These are phyloP conservation scores for Holtermannia corniformis DNA, from an alignment of 768 basidiomycete genomes.

Conservation along the genomic window DNA sequence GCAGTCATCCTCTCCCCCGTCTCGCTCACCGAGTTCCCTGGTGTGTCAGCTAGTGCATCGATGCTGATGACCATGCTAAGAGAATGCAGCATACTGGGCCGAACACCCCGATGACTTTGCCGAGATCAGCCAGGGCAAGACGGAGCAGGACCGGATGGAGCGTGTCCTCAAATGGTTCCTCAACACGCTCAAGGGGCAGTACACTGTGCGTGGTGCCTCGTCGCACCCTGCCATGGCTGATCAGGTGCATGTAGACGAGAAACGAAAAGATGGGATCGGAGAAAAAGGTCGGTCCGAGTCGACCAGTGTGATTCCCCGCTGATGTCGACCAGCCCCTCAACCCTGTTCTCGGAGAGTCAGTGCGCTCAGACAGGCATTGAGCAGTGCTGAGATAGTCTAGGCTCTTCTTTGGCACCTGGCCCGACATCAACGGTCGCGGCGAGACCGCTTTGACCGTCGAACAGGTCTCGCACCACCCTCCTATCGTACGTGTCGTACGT, in stretches of 20 bases:
- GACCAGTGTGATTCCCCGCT: background rate
- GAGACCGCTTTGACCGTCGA: conserved; percentile 75
- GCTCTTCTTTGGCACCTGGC: conserved; percentile 91
- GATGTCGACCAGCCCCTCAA: conserved; percentile 65
- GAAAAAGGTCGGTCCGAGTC: conserved; percentile 64
- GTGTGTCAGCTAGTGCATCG: conserved; percentile 44
- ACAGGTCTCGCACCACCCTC: conserved; percentile 86
- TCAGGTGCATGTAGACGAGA: conserved; percentile 50
- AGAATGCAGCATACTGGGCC: conserved; percentile 99
- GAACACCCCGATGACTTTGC: conserved; percentile 86
- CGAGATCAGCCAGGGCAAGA: conserved; percentile 66
- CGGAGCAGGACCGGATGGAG: conserved; percentile 62
- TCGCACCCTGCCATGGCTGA: background rate
- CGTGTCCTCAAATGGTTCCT: conserved; percentile 95
- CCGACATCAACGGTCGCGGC: conserved; percentile 62
- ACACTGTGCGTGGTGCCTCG: conserved; percentile 31
- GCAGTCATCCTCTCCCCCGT: conserved; percentile 74
- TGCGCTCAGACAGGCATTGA: no score
- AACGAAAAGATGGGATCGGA: conserved; percentile 95
- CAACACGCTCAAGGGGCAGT: conserved; percentile 85
- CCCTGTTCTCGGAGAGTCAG: conserved; percentile 74
- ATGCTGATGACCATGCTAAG: background rate
- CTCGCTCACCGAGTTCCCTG: conserved; percentile 85
- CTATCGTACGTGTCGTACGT: conserved; percentile 34
- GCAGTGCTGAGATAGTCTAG: no score